phyloP scores from a whole-genome alignment of 2,329 filamentous ascomycete species.

The Gnomoniopsis smithogilvyi region DNA sequence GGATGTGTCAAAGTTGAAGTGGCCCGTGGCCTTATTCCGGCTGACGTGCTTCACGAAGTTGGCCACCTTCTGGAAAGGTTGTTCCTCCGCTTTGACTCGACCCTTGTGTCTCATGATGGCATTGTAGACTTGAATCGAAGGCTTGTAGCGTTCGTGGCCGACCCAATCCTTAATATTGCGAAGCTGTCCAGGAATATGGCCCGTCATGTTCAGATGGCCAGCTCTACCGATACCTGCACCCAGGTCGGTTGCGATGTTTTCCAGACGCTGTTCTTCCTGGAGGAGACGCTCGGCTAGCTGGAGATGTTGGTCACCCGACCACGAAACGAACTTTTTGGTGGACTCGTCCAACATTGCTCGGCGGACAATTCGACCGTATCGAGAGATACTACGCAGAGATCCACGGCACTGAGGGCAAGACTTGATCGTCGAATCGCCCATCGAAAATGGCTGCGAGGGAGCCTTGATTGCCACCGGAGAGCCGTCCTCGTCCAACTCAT shows the following conservation, averaged over 20 bases:
- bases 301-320: constrained; percentile 36
- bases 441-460: constrained; percentile 45
- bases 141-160: constrained; percentile 14
- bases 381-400: constrained; percentile 51
- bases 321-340: constrained; percentile 62
- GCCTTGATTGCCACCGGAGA: constrained; percentile 31
- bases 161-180: constrained; percentile 2
- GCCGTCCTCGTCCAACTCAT: constrained; percentile 36
- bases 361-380: constrained; percentile 62
- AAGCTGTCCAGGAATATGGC: background rate
- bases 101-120: constrained; percentile 22
- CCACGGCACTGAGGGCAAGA: constrained; percentile 59
- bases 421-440: constrained; percentile 37
- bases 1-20: constrained; percentile 34
- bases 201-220: background rate
- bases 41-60: constrained; percentile 40
- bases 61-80: constrained; percentile 45
- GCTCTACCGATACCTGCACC: background rate
- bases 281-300: constrained; percentile 35
- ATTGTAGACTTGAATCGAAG: constrained; percentile 18
- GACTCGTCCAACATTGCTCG: constrained; percentile 59
- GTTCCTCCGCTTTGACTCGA: constrained; percentile 37
- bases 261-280: constrained; percentile 24
- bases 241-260: constrained; percentile 2
- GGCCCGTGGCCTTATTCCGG: constrained; percentile 22